phyloP scores from a whole-genome alignment of 192 early-diverging fungal species.

The Gaertneriomyces semiglobifer region DNA sequence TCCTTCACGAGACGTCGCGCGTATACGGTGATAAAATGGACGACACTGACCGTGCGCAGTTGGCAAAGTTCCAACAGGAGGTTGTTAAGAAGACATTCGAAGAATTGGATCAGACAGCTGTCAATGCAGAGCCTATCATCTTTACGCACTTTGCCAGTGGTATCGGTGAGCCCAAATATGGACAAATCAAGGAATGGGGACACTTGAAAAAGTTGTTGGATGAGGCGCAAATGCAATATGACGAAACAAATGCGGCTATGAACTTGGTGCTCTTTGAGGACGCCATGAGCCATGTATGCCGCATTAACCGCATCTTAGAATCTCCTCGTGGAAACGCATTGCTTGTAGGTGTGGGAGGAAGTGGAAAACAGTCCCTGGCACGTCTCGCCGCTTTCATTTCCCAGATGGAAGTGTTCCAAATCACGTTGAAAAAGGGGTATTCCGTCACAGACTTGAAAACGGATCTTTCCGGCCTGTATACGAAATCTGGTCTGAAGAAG shows the following conservation, averaged over 20 bases:
- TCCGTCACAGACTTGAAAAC: conserved; percentile 53
- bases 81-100: conserved; percentile 61
- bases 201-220: conserved; percentile 50
- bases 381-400: conserved; percentile 61
- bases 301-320: conserved; percentile 63
- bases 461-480: conserved; percentile 54
- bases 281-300: conserved; percentile 63
- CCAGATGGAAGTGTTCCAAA: conserved; percentile 68
- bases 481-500: conserved; percentile 61
- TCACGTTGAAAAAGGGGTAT: conserved; percentile 63
- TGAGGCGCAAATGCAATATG: conserved; percentile 62
- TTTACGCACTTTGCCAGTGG: conserved; percentile 60
- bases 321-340: conserved; percentile 61
- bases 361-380: conserved; percentile 61
- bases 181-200: conserved; percentile 57
- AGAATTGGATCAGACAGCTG: conserved; percentile 52
- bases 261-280: conserved; percentile 65
- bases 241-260: conserved; percentile 62
- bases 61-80: conserved; percentile 54
- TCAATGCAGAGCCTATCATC: conserved; percentile 57
- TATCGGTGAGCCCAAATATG: conserved; percentile 60
- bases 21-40: conserved; percentile 66
- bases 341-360: conserved; percentile 62
- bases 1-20: conserved; percentile 56
- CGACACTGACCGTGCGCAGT: conserved; percentile 42